Conservation (phyloP, 164 flowering plant species). For the Chloranthus sessilifolius region DNA sequence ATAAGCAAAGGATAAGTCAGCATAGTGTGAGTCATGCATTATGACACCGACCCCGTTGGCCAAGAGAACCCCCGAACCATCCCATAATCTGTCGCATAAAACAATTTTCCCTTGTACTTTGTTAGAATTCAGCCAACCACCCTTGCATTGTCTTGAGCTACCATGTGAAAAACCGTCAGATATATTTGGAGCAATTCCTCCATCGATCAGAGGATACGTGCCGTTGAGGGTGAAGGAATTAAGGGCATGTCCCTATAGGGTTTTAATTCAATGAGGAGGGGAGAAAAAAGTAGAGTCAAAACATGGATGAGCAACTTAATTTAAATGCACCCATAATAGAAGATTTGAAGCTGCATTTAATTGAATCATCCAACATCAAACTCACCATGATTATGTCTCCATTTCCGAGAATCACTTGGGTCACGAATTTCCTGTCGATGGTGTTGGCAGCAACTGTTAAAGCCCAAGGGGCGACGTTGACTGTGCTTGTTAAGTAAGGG, state of each 20-base stretch:
- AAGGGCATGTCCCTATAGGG: neutral
- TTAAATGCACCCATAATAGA: too few relatives aligned
- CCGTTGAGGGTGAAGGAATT: neutral
- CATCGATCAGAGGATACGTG: neutral
- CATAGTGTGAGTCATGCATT: conserved; percentile 17
- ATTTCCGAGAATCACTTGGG: conserved; percentile 19
- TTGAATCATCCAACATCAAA: neutral
- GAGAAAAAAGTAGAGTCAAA: too few relatives aligned
- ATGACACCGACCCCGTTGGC: conserved; percentile 41
- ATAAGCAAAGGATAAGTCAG: conserved; percentile 28
- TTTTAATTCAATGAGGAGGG: too few relatives aligned
- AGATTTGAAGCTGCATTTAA: neutral
- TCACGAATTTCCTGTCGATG: conserved; percentile 18
- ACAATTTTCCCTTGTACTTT: conserved; percentile 44
- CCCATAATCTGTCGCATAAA: conserved; percentile 27
- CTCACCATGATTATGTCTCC: conserved; percentile 14
- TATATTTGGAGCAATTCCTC: neutral
- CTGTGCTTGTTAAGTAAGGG: neutral
- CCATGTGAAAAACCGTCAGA: neutral
- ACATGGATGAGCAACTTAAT: too few relatives aligned
- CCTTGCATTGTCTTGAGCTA: neutral
- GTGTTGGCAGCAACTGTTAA: conserved; percentile 22
- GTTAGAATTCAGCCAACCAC: conserved; percentile 13
- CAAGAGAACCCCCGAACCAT: neutral
- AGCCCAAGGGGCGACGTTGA: conserved; percentile 19